Base-by-base conservation (phyloP, 2,329 filamentous ascomycete genomes). In the Curvularia verruculosa region DNA sequence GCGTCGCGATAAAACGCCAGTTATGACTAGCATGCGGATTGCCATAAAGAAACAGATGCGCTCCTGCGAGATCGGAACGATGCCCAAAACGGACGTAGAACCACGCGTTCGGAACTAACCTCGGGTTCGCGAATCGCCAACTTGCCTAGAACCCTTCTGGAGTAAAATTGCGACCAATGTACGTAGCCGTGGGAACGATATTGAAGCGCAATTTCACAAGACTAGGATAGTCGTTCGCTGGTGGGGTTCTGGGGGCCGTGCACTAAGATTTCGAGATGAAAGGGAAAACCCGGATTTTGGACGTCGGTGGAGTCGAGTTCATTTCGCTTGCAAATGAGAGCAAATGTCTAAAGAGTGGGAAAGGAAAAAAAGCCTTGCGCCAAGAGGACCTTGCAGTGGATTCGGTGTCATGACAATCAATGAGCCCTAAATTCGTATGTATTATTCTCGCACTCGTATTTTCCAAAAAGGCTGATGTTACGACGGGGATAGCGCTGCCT, bases 261-360 rank as follows among this genome's bases (percentile, higher is more conserved):
- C 70, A 59, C 59, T 67, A 49, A 54, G 61, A 59, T 55, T 65
- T 68, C 60, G 61, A 70, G 64, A 70, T 69, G 51, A 40, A 29
- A 29, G 34, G 28, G 36, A 53, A 53, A 69, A 56, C 55, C 56
- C 53, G 48, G 60, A 52, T 60, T 59, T 52, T 66, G 64, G 59
- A 56, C 39, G 64, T 64, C 58, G 66, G 72, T 74, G 70, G 71
- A 75, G 28, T 56, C 50, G 29, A 34, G 63, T 70, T 75, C 72
- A 76, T 76, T 67, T 76, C 73, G 73, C 71, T 75, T 74, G 63
- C 49, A 63, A 61, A 63, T 56, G 43, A 51, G 34, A 34, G 48
- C 41, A 56, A 44, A 43, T 52, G 23, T 49, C 36, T 45, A 28
- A 31, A 26, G 29, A 31, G 18, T 43, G 39, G 37, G 18, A 49